Base-by-base conservation (phyloP, 306 rosid species). In the Mucuna pruriens region DNA sequence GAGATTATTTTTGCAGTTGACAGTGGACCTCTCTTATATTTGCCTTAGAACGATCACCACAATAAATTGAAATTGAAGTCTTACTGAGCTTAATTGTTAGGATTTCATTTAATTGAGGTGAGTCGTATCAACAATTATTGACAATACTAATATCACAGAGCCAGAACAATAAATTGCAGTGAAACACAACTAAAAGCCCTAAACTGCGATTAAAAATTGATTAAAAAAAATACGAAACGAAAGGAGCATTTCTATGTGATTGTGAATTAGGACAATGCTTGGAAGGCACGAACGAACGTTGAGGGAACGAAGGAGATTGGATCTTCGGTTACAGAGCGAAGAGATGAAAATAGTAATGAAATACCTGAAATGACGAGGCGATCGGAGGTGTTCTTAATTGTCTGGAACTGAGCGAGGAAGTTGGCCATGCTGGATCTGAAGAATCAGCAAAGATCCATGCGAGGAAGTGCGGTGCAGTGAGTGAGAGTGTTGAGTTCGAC, bases 341-440 rank as follows among this genome's bases (percentile, higher is more conserved):
- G 75, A 71, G 83, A n/a, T 7, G 80, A 38, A 66, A 39, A 19
- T 64, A 64, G 48, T 9, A 38, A 67, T 2, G 57, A 10, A 20
- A 67, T 22, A 93, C 98, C 99, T 23, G 99, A 91, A 80, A 96
- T 87, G 62, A 96, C 97, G 82, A 96, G 91, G 86, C 90, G 97
- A 90, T 93, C 97, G 74, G 91, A 86, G 60, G 97, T 82, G 77
- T 83, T 92, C 86, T 93, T 96, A 46, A 96, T 96, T 25, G 98
- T 81, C 73, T 96, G 97, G 85, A 96, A 96, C 92, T 96, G 99
- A 83, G 99, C 92, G 42, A 96, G 92, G 84, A 87, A 96, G 89
- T 90, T 96, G 69, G 99, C 93, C 99, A 96, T 96, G 71, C 5
- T 77, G 82, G 92, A 88, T 88, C 88, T 79, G 86, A 19, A 29